phyloP scores from a whole-genome alignment of 331 rosid species.

The Pyracantha coccinea region DNA sequence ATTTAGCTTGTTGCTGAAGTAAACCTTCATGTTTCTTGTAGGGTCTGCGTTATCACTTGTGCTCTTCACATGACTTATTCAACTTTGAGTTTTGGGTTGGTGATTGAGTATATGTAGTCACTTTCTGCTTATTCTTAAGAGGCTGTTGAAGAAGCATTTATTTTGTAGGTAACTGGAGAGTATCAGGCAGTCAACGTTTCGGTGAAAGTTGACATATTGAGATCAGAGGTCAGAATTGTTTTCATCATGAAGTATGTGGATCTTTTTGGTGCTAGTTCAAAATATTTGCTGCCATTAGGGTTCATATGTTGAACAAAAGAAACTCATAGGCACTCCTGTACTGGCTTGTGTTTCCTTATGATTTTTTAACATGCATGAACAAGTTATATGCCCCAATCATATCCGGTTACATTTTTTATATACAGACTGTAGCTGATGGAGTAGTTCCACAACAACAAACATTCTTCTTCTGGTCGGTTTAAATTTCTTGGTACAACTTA shows the following conservation, averaged over 20 bases:
- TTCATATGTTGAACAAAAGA: not conserved
- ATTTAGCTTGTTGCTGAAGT: conserved; percentile 10
- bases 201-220: conserved; percentile 59
- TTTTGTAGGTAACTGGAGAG: conserved; percentile 85
- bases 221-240: conserved; percentile 64
- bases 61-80: conserved; percentile 92
- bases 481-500: conserved; percentile 30
- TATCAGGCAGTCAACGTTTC: conserved; percentile 97
- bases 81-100: conserved; percentile 96
- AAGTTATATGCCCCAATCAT: not conserved
- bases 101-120: conserved; percentile 22
- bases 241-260: conserved; percentile 1
- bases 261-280: conserved; percentile 10
- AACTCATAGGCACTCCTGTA: not conserved
- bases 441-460: conserved; percentile 62
- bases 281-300: not conserved
- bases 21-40: conserved; percentile 27
- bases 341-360: not conserved
- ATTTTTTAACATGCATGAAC: not conserved
- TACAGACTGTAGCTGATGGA: conserved; percentile 71
- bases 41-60: conserved; percentile 95
- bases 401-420: conserved; percentile 13
- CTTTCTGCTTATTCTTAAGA: conserved; percentile 20
- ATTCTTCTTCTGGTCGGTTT: conserved; percentile 85
- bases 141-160: conserved; percentile 25